Evolutionary conservation across 768 basidiomycete genomes (phyloP), one percentile per base, ranked within the genome.

Genomic region (Tricholoma sp.): DNA sequence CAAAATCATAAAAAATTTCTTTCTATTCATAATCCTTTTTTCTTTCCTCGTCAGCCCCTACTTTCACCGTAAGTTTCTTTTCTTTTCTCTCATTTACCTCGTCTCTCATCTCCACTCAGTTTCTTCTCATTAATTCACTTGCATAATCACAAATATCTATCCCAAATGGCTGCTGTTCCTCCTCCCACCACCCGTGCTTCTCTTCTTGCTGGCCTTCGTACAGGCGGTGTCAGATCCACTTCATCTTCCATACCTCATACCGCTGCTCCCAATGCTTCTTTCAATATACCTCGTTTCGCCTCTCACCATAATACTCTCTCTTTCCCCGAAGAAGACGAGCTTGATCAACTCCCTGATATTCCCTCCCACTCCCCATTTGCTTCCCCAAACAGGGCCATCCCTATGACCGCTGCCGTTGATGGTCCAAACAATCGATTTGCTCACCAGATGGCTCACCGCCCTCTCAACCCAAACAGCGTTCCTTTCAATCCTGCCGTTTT

Each of bases 131-230:
- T 76, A 75, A 72, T 74, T 66, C 65, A 64, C 48, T 64, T 63
- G 62, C 56, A 57, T 65, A 64, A 66, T 67, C 63, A n/a, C n/a
- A n/a, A 52, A 55, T 68, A 68, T 73, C 70, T 68, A 68, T 70
- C 60, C 61, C 53, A 57, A 65, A 80, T 80, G 79, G 70, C 79
- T 68, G 74, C 75, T 66, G 64, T 73, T 56, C 72, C 73, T 20
- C 55, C 65, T 51, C 66, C 79, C 64, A 85, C 78, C 70, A 74
- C 76, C 60, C 89, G 91, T 65, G 90, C 92, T 51, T 89, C 89
- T 59, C 90, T 94, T 66, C 89, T 94, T 71, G 79, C 87, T 58
- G 90, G 89, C 63, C 89, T 94, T 66, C 88, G 91, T 69, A 94
- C 91, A 53, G 92, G 91, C 68, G 91, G 91, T 50, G 92, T 94